These are phyloP conservation scores for Boletus pseudopeckii DNA, from an alignment of 768 basidiomycete genomes.

Conservation along the genomic window DNA sequence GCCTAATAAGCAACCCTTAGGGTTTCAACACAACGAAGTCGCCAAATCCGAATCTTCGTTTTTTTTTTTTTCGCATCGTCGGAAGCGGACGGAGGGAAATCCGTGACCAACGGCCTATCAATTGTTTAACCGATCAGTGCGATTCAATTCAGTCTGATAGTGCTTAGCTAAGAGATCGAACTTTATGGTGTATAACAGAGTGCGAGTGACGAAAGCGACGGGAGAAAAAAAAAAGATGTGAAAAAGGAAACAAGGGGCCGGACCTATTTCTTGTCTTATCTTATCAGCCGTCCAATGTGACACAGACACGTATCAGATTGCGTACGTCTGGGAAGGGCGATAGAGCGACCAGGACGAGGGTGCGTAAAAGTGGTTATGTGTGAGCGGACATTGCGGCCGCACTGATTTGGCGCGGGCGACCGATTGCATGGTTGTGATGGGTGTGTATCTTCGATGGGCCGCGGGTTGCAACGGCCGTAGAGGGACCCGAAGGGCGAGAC, in stretches of 20 bases:
- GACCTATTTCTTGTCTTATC: conserved; percentile 24
- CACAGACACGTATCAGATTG: conserved; percentile 23
- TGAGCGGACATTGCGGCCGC: conserved; percentile 10
- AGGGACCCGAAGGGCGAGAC: conserved; percentile 18
- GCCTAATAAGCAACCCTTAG: neutral
- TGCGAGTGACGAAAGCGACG: conserved; percentile 15
- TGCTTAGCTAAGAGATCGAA: conserved; percentile 9
- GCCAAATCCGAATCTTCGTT: neutral
- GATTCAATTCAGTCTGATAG: conserved; percentile 6
- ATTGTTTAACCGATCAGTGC: conserved; percentile 9
- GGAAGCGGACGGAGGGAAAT: conserved; percentile 23
- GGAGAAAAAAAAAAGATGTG: conserved; percentile 8
- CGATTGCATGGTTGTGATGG: conserved; percentile 3
- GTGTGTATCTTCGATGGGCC: conserved; percentile 6
- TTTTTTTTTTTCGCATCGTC: conserved; percentile 11
- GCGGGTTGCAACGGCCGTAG: conserved; percentile 21
- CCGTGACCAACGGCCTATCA: neutral
- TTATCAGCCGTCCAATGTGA: conserved; percentile 26
- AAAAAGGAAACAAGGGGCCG: conserved; percentile 16
- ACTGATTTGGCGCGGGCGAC: conserved; percentile 7
- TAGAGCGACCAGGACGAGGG: conserved; percentile 14
- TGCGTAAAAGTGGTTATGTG: conserved; percentile 6
- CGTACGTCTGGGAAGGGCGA: conserved; percentile 11
- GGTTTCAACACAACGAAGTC: conserved; percentile 13
- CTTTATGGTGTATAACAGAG: neutral